These are phyloP conservation scores for Populus deltoides DNA, from an alignment of 345 rosid genomes.

Conservation along the genomic window DNA sequence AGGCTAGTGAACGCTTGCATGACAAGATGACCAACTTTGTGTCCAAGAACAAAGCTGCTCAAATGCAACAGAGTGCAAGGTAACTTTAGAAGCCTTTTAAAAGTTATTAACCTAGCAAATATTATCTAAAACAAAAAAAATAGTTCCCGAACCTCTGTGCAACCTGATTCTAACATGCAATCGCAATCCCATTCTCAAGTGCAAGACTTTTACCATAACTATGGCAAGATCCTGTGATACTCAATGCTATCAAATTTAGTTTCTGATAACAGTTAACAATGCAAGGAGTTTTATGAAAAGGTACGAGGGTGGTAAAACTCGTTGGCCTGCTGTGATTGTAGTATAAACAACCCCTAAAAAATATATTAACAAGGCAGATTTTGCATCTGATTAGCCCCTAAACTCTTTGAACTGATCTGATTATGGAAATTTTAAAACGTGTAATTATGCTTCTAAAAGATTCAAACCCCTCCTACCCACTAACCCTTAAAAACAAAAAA, in stretches of 20 bases:
- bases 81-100: constrained; percentile 12
- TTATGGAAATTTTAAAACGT: no score
- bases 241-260: background rate
- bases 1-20: constrained; percentile 94
- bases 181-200: background rate
- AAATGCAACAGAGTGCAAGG: constrained; percentile 59
- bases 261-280: background rate
- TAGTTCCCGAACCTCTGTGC: background rate
- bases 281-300: background rate
- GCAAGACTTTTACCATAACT: background rate
- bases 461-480: no score
- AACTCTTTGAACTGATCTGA: no score
- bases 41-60: constrained; percentile 93
- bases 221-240: no score
- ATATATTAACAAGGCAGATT: no score
- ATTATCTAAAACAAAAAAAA: background rate
- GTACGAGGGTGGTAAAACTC: background rate
- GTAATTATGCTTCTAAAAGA: no score
- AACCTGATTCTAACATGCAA: background rate
- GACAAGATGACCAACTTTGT: constrained; percentile 83
- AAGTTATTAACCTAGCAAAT: background rate
- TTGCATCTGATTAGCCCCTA: no score
- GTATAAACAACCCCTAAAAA: no score
- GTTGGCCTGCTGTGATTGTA: no score
- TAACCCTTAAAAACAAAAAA: no score